Evolutionary conservation across 257 asterid species (phyloP).

Genomic region (Fraxinus cuspidata): DNA sequence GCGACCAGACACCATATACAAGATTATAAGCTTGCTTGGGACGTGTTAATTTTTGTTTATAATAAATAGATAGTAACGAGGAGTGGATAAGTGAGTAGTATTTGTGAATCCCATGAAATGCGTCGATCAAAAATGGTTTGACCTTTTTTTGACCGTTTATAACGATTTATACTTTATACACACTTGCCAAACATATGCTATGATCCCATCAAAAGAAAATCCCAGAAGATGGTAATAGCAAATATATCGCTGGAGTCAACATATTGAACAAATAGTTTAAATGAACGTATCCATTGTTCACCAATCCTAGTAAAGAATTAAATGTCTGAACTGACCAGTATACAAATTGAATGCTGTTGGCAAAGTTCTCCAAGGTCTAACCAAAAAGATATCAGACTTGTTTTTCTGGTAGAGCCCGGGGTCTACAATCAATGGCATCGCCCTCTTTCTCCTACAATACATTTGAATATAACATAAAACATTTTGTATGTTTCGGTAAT

Average conservation of each 20-base stretch:
- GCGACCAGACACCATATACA: background rate
- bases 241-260: background rate
- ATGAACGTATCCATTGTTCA: background rate
- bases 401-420: conserved; percentile 75
- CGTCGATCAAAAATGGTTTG: no score
- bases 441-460: conserved; percentile 57
- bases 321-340: conserved; percentile 62
- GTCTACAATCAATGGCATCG: conserved; percentile 77
- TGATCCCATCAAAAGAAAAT: background rate
- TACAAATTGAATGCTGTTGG: conserved; percentile 62
- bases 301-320: background rate
- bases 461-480: conserved; percentile 7
- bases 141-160: no score
- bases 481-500: background rate
- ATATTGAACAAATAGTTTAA: background rate
- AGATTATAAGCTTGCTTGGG: background rate
- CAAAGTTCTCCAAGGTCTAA: conserved; percentile 53
- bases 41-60: no score
- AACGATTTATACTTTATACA: no score
- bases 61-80: no score
- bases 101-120: no score
- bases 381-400: conserved; percentile 68
- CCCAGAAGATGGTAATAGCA: background rate
- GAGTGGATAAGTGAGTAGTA: no score
- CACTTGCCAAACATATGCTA: no score